phyloP scores from a whole-genome alignment of 106 monocot genomes.

The Acanthochlamys bracteata region DNA sequence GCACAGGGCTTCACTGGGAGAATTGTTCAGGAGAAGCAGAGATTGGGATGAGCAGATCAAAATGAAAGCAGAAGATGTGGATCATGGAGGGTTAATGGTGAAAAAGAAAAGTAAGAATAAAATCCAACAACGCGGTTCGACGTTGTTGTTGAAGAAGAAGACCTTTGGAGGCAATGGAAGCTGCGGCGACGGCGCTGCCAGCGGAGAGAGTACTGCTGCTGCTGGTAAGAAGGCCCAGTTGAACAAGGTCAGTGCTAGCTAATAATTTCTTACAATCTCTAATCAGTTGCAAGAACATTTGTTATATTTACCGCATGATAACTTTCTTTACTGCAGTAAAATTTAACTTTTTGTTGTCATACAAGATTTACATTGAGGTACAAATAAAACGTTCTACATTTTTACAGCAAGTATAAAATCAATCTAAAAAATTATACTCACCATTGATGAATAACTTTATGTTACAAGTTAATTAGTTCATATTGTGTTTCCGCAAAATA shows the following conservation, averaged over 20 bases:
- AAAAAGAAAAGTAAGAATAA: constrained; percentile 28
- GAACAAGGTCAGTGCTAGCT: constrained; percentile 18
- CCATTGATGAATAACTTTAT: too few relatives aligned
- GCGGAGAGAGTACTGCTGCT: background rate
- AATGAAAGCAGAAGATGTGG: background rate
- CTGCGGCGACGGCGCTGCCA: background rate
- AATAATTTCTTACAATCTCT: background rate
- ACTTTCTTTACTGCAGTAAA: too few relatives aligned
- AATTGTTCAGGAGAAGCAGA: constrained; percentile 35
- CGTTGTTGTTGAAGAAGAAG: too few relatives aligned
- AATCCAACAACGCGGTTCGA: constrained; percentile 14
- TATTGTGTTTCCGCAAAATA: too few relatives aligned
- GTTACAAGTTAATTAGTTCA: too few relatives aligned
- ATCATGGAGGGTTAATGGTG: background rate
- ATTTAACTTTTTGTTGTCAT: too few relatives aligned
- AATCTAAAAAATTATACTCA: too few relatives aligned
- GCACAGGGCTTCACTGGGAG: constrained; percentile 33
- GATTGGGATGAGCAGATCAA: constrained; percentile 1
- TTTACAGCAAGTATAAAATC: too few relatives aligned
- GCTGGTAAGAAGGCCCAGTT: constrained; percentile 17
- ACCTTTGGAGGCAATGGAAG: background rate
- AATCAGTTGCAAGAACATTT: too few relatives aligned
- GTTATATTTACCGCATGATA: too few relatives aligned
- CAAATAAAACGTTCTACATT: too few relatives aligned
- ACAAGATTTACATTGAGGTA: too few relatives aligned